phyloP scores from a whole-genome alignment of 345 rosid species.

The Draba incana region DNA sequence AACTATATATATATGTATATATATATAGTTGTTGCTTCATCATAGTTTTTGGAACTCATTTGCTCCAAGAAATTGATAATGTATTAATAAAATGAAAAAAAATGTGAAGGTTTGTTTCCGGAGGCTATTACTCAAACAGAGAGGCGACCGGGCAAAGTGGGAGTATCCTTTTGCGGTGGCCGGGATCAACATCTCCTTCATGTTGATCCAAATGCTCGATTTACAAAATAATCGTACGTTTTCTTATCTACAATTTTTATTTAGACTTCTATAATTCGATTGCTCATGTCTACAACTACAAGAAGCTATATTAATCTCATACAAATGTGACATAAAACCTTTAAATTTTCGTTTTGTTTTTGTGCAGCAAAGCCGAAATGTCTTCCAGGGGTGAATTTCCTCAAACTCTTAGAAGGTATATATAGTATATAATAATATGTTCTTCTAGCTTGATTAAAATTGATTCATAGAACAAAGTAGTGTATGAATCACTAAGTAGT shows the following conservation, averaged over 20 bases:
- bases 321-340: neutral
- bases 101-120: slow-evolving; percentile 90
- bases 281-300: neutral
- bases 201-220: slow-evolving; percentile 97
- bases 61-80: neutral
- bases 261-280: neutral
- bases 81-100: neutral
- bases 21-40: neutral
- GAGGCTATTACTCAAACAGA: slow-evolving; percentile 90
- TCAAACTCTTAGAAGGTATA: slow-evolving; percentile 93
- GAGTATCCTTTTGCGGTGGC: slow-evolving; percentile 99
- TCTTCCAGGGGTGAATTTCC: slow-evolving; percentile 73
- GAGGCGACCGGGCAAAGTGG: slow-evolving; percentile 85
- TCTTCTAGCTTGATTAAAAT: neutral
- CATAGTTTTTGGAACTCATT: neutral
- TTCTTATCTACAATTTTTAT: neutral
- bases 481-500: neutral
- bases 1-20: too few species aligned
- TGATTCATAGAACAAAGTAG: neutral
- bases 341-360: neutral
- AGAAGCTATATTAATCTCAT: neutral
- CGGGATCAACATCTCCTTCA: slow-evolving; percentile 89
- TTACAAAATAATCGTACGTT: slow-evolving; percentile 59
- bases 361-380: slow-evolving; percentile 79
- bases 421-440: slow-evolving; percentile 46